These are phyloP conservation scores for Erigeron philadelphicus DNA, from an alignment of 140 eudicot species.

Conservation along the genomic window DNA sequence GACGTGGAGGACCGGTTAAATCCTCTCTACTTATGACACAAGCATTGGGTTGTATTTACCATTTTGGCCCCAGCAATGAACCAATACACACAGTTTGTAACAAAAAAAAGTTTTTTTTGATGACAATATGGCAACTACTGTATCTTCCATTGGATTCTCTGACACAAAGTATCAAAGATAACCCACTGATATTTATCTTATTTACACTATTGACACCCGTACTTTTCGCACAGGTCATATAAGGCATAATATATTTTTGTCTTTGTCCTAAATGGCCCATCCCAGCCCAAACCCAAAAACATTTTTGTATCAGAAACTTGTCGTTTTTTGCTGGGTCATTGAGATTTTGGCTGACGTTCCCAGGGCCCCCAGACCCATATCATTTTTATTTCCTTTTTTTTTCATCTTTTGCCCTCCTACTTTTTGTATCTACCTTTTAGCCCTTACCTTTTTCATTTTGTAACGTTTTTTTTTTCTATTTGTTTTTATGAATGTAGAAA, in stretches of 20 bases:
- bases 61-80: conserved; percentile 20
- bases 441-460: not conserved
- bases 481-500: conserved; percentile 28
- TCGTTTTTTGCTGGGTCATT: conserved; percentile 39
- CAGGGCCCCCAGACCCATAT: conserved; percentile 41
- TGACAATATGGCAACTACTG: conserved; percentile 49
- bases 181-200: conserved; percentile 37
- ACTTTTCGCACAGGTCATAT: conserved; percentile 26
- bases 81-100: conserved; percentile 7
- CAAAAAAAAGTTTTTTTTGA: conserved; percentile 19
- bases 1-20: conserved; percentile 23
- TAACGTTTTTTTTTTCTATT: not conserved
- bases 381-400: conserved; percentile 17
- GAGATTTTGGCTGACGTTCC: conserved; percentile 44
- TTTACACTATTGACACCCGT: conserved; percentile 55
- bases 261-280: conserved; percentile 30
- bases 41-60: conserved; percentile 20
- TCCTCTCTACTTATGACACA: conserved; percentile 11
- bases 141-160: conserved; percentile 95
- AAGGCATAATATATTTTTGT: conserved; percentile 23
- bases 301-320: conserved; percentile 21
- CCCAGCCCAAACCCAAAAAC: conserved; percentile 22
- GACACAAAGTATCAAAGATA: conserved; percentile 48
- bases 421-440: conserved; percentile 9
- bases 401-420: conserved; percentile 5